These are phyloP conservation scores for Linnemannia zychae DNA, from an alignment of 192 early-diverging fungal genomes.

Conservation along the genomic window DNA sequence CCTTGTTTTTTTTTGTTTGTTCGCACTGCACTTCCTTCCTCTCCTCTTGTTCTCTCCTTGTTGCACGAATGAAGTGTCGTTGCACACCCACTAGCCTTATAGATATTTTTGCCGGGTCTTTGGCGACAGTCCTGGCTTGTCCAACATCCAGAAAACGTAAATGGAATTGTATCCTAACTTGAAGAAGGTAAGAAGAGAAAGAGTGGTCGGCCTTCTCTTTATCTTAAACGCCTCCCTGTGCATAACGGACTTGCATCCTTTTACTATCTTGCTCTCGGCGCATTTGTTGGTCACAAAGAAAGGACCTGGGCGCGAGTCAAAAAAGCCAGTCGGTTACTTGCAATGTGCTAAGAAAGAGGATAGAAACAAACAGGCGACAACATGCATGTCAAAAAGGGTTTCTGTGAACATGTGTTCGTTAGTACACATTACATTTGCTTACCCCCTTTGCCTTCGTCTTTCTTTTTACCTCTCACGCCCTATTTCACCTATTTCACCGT, in stretches of 20 bases:
- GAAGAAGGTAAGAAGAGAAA: background rate
- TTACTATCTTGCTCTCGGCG: background rate
- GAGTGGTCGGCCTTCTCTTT: background rate
- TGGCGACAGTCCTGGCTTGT: background rate
- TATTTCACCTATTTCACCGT: background rate
- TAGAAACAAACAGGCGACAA: background rate
- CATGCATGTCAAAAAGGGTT: background rate
- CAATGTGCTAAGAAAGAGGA: background rate
- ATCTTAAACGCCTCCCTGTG: background rate
- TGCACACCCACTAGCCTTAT: background rate
- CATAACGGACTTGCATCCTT: too few relatives aligned
- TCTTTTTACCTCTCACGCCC: constrained; percentile 2
- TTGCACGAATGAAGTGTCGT: background rate
- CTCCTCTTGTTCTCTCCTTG: background rate
- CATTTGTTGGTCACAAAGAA: constrained; percentile 2
- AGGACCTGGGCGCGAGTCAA: background rate
- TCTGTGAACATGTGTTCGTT: background rate
- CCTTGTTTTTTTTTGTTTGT: background rate
- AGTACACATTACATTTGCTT: too few relatives aligned
- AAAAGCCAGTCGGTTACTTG: too few relatives aligned
- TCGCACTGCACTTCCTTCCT: background rate
- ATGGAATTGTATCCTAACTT: background rate
- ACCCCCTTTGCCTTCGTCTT: background rate
- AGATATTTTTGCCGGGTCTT: background rate
- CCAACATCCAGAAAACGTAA: background rate